These are phyloP conservation scores for Botrytis pseudocinerea DNA, from an alignment of 2,329 filamentous ascomycete genomes.

Conservation along the genomic window DNA sequence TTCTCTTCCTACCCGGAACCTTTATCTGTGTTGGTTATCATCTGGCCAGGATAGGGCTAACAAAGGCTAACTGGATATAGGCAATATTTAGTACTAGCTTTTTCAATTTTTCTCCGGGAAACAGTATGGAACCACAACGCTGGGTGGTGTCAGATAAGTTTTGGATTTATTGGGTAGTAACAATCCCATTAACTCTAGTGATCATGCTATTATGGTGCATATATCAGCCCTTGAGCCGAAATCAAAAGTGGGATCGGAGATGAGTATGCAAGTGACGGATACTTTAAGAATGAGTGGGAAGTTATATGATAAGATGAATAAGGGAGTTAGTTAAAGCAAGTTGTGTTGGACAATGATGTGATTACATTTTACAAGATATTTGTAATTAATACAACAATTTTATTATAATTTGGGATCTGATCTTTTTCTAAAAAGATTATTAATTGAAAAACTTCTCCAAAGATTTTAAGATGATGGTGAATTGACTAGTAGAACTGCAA, in stretches of 20 bases:
- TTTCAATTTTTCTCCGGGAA: slow-evolving; percentile 18
- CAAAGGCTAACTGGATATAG: slow-evolving; percentile 10
- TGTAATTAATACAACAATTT: not conserved
- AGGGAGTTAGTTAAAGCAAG: not conserved
- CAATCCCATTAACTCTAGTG: slow-evolving; percentile 7
- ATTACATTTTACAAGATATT: not conserved
- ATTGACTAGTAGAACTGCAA: too few species aligned
- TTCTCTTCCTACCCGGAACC: slow-evolving; percentile 30
- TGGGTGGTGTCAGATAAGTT: slow-evolving; percentile 17
- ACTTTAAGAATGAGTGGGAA: not conserved
- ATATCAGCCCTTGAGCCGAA: not conserved
- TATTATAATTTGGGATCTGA: not conserved
- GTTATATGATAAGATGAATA: not conserved
- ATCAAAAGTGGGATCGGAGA: slow-evolving; percentile 3
- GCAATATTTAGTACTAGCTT: slow-evolving; percentile 16
- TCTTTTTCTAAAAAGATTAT: not conserved
- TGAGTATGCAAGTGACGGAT: not conserved
- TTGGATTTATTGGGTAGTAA: slow-evolving; percentile 18
- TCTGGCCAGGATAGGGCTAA: not conserved
- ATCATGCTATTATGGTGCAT: slow-evolving; percentile 3
- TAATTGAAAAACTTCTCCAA: not conserved
- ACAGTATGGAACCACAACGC: not conserved
- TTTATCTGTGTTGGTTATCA: slow-evolving; percentile 28
- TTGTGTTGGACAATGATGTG: not conserved
- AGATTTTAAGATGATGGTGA: too few species aligned